Evolutionary conservation across 208 protist species (phyloP).

Genomic region (Trypanosoma lewisi): DNA sequence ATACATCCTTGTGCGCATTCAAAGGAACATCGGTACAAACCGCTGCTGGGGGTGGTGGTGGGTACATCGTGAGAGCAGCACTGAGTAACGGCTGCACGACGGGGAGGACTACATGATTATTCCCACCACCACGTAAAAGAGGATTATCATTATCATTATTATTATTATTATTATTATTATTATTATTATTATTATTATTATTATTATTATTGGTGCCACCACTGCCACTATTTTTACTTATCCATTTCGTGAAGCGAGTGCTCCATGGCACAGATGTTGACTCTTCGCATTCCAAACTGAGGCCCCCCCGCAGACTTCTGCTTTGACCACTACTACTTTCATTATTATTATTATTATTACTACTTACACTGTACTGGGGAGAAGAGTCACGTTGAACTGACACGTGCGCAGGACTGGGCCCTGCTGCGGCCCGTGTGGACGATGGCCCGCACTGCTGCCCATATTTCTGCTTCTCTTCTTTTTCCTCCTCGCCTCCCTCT

Average conservation of each 20-base stretch:
- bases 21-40: background rate
- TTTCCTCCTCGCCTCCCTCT: conserved; percentile 2
- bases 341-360: no score
- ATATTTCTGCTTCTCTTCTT: no score
- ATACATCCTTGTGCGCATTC: background rate
- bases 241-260: background rate
- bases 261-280: conserved; percentile 10
- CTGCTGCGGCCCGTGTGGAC: no score
- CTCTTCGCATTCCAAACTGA: background rate
- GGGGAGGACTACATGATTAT: background rate
- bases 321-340: no score
- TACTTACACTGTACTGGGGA: background rate
- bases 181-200: background rate
- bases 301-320: background rate
- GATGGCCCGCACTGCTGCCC: no score
- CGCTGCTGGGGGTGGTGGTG: background rate
- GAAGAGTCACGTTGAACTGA: no score
- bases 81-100: conserved; percentile 16
- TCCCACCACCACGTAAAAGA: background rate
- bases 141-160: background rate
- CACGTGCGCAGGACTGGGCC: no score
- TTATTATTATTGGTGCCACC: background rate
- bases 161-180: background rate
- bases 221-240: background rate
- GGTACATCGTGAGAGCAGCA: conserved; percentile 14